Conservation (phyloP, 1,139 yeast species). For the Geotrichum cucujoidarum region DNA sequence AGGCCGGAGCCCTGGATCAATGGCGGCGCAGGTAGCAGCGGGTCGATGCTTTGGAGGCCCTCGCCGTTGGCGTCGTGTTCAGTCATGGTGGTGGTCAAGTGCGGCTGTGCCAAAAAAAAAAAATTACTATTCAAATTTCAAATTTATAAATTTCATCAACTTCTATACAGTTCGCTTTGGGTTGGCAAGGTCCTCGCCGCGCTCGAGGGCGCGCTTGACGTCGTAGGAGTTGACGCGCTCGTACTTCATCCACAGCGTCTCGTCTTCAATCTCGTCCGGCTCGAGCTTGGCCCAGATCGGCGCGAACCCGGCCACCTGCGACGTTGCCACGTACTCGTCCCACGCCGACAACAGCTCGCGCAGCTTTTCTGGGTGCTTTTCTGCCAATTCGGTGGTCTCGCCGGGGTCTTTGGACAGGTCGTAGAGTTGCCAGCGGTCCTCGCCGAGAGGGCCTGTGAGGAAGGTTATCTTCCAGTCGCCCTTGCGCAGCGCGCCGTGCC, state of each 20-base stretch:
- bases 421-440: conserved; percentile 49
- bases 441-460: conserved; percentile 48
- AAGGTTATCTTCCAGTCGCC: conserved; percentile 48
- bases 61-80: background rate
- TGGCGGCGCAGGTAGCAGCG: conserved; percentile 26
- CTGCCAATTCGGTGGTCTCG: conserved; percentile 44
- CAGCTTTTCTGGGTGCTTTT: conserved; percentile 36
- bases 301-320: conserved; percentile 45
- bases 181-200: conserved; percentile 2
- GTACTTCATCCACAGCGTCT: conserved; percentile 25
- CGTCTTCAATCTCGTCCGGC: conserved; percentile 24
- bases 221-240: conserved; percentile 18
- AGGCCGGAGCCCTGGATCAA: conserved; percentile 51
- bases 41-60: background rate
- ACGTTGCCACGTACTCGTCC: conserved; percentile 51
- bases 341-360: conserved; percentile 45
- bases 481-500: conserved; percentile 51
- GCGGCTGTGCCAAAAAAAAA: background rate
- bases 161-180: background rate
- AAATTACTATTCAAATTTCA: too few relatives aligned
- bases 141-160: background rate
- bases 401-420: conserved; percentile 46
- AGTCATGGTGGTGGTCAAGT: too few relatives aligned
- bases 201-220: conserved; percentile 8
- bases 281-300: conserved; percentile 19